Base-by-base conservation (phyloP, 768 basidiomycete species). In the Lanmaoa rubissima region DNA sequence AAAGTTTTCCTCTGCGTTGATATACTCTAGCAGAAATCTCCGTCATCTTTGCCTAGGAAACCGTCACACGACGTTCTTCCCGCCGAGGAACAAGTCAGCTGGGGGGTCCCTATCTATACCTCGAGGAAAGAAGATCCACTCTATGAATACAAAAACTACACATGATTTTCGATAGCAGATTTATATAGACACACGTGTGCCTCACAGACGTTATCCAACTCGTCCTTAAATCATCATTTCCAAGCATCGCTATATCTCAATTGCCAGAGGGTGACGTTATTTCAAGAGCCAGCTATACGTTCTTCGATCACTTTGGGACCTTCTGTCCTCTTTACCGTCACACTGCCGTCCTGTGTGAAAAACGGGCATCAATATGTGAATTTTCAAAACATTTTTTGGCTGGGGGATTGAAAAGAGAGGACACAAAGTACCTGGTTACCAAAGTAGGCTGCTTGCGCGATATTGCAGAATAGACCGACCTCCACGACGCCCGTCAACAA, bases 401-500 rank as follows among this genome's bases (percentile, higher is more conserved):
- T 28, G 28, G 28, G 28, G 28, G 28, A 28, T 28, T 28, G 28
- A 28, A 28, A 28, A 28, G 6, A 28, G 7, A 26, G 40, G 8
- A 51, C 66, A 24, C 21, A 24, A 75, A 28, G 44, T 43, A 90
- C 91, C 75, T 84, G 78, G 62, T 94, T 94, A 19, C 92, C 92
- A 72, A 98, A 99, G 77, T 98, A 98, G n/a, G 95, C 96, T 1
- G 94, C 94, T 68, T 87, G 83, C 5, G 90, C 94, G 80, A 97
- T 87, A 52, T 85, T 78, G 69, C 92, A 94, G 76, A 99, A 98
- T n/a, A 99, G 73, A 1, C 97, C 97, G 35, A 98, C 97, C 72
- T 99, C 97, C n/a, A 98, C 92, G 24, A 98, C 93, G 45, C 97
- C 97, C 4, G 96, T 98, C 57, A 98, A 79, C 82, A 96, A 83